Base-by-base conservation (phyloP, 495 filamentous ascomycete genomes). In the Cercophora newfieldiana region DNA sequence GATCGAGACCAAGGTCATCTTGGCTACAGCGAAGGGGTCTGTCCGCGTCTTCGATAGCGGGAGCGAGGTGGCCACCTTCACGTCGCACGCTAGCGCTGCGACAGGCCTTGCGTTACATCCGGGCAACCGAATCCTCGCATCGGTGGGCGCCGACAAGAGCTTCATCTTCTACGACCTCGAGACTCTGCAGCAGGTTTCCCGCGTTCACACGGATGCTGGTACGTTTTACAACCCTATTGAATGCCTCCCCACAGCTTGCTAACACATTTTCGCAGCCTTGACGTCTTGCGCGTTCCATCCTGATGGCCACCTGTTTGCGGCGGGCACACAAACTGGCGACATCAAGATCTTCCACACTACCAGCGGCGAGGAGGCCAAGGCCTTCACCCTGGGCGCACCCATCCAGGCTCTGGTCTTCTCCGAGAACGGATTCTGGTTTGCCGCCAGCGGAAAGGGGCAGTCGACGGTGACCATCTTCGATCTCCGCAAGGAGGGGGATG, bases 391-490 rank as follows among this genome's bases (percentile, higher is more conserved):
- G 63, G 82, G 85, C 4, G 86, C 86, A 1, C 85, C 91, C 0
- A 85, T 97, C 29, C 86, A 88, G 69, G 84, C 86, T 29, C 78
- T 99, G 7, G 81, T 87, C 68, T 99, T 99, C 80, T 97, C 94
- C 0, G 96, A 99, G 77, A 99, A 98, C 67, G 95, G 95, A n/a
- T 94, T 89, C 66, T 97, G 92, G 90, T 87, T 99, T 68, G 95
- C 96, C 10, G 87, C 91, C 0, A 86, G 88, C 18, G 85, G 85
- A 24, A 87, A 89, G 69, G 88, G 88, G 22, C 89, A 90, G 55
- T 90, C 87, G 7, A 88, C 82, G 19, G 88, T 97, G 59, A 88
- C 88, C 7, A 88, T 99, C 65, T 98, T 93, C 83, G 94, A 98
- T 78, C 83, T 99, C 48, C 90, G 95, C 63, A 97, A 92, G 76